Evolutionary conservation across 129 eudicot genomes (phyloP).

Genomic region (Tanacetum coccineum): DNA sequence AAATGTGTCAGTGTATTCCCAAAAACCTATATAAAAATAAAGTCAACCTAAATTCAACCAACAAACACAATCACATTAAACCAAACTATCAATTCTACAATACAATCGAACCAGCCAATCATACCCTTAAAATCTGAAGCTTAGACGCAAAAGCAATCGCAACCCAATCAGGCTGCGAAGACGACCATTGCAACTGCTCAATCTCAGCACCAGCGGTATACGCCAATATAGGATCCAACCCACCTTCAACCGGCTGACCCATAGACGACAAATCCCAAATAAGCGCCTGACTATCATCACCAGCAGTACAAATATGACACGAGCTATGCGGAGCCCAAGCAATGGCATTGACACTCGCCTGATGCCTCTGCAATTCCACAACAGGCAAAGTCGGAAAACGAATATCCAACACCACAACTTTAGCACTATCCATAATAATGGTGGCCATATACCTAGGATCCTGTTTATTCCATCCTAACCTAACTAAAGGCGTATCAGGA

Average conservation of each 20-base stretch:
- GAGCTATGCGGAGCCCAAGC: conserved; percentile 97
- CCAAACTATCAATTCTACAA: neutral
- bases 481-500: conserved; percentile 87
- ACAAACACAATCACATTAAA: conserved; percentile 17
- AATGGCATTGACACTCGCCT: conserved; percentile 87
- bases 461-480: conserved; percentile 96
- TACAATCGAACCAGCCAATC: conserved; percentile 28
- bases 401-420: conserved; percentile 86
- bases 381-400: conserved; percentile 86
- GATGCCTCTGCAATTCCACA: conserved; percentile 90
- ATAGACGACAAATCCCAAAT: conserved; percentile 95
- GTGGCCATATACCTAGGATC: conserved; percentile 98
- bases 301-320: conserved; percentile 94
- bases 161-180: conserved; percentile 98
- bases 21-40: conserved; percentile 11
- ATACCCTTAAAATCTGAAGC: conserved; percentile 97
- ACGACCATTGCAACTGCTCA: conserved; percentile 97
- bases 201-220: conserved; percentile 95
- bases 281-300: conserved; percentile 91
- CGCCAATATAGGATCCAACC: conserved; percentile 88
- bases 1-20: conserved; percentile 29
- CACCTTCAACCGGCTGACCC: conserved; percentile 96
- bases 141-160: conserved; percentile 91
- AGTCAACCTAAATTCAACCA: conserved; percentile 23
- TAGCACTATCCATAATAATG: conserved; percentile 87